phyloP scores from a whole-genome alignment of 1,284 basidiomycete species.

The Ceratorhiza oryzae-sativae region DNA sequence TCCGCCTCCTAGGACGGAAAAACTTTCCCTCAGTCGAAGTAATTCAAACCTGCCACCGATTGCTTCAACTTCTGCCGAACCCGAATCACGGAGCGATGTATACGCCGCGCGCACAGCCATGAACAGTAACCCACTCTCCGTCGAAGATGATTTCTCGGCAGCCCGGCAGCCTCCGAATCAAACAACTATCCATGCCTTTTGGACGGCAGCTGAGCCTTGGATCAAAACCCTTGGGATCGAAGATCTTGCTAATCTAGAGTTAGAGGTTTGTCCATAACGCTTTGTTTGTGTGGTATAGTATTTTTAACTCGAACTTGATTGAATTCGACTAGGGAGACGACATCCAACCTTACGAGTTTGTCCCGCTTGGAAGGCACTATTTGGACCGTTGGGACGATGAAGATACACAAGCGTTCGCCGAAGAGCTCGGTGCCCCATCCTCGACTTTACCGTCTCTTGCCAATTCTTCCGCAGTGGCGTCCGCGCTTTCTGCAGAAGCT shows the following conservation, averaged over 20 bases:
- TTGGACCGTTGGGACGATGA: conserved; percentile 44
- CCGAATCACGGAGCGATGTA: conserved; percentile 25
- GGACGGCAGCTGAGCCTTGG: conserved; percentile 44
- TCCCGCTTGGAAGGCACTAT: conserved; percentile 42
- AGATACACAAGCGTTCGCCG: conserved; percentile 37
- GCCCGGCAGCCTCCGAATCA: conserved; percentile 39
- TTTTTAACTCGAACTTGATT: not conserved
- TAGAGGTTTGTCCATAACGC: conserved; percentile 35
- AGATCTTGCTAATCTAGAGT: conserved; percentile 43
- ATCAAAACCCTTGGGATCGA: conserved; percentile 43
- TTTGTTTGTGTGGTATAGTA: not conserved
- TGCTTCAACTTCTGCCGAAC: conserved; percentile 17
- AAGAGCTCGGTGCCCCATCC: conserved; percentile 33
- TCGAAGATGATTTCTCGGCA: conserved; percentile 36
- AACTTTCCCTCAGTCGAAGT: conserved; percentile 12
- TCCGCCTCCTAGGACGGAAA: conserved; percentile 16
- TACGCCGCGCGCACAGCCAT: conserved; percentile 36
- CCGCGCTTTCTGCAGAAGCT: conserved; percentile 18
- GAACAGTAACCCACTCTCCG: conserved; percentile 32
- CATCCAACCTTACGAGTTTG: conserved; percentile 39
- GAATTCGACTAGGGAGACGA: conserved; percentile 40
- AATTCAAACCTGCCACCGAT: conserved; percentile 30
- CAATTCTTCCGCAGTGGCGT: conserved; percentile 1
- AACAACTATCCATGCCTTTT: conserved; percentile 42
- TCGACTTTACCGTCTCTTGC: conserved; percentile 10